A percentile compares a stretch with the other conserved stretches of the same genome.
These are phyloP conservation scores for Beauveria medogensis DNA, from an alignment of 2,329 filamentous ascomycete genomes.

Conservation along the genomic window DNA sequence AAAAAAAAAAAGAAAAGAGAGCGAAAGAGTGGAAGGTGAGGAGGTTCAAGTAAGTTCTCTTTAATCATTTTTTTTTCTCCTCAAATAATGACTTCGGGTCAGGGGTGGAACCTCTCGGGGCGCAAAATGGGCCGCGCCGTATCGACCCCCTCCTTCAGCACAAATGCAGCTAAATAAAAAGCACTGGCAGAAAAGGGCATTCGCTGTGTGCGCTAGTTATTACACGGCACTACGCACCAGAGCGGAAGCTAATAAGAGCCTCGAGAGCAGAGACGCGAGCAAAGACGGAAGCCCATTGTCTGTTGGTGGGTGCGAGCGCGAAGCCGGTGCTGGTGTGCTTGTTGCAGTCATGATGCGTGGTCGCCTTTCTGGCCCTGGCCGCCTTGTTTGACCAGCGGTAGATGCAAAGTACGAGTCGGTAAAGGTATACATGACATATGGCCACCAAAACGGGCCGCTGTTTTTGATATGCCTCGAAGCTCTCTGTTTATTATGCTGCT, in stretches of 20 bases:
- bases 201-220: background rate
- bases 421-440: background rate
- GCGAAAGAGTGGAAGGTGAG: slow-evolving; percentile 1
- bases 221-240: background rate
- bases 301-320: no score
- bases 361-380: background rate
- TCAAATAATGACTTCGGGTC: slow-evolving; percentile 14
- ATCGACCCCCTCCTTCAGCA: slow-evolving; percentile 4
- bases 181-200: background rate
- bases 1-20: slow-evolving; percentile 1
- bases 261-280: background rate
- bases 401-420: background rate
- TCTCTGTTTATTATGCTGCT: background rate
- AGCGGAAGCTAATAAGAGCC: background rate
- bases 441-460: background rate
- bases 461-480: background rate
- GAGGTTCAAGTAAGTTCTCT: slow-evolving; percentile 12
- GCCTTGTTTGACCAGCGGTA: background rate
- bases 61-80: slow-evolving; percentile 16
- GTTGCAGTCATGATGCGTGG: no score
- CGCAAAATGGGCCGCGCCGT: slow-evolving; percentile 12
- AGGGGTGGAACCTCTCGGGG: slow-evolving; percentile 19
- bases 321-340: no score
- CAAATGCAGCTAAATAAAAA: background rate
- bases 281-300: no score